Evolutionary conservation across 768 basidiomycete genomes (phyloP).

Genomic region (Leccinum subtestaceum): DNA sequence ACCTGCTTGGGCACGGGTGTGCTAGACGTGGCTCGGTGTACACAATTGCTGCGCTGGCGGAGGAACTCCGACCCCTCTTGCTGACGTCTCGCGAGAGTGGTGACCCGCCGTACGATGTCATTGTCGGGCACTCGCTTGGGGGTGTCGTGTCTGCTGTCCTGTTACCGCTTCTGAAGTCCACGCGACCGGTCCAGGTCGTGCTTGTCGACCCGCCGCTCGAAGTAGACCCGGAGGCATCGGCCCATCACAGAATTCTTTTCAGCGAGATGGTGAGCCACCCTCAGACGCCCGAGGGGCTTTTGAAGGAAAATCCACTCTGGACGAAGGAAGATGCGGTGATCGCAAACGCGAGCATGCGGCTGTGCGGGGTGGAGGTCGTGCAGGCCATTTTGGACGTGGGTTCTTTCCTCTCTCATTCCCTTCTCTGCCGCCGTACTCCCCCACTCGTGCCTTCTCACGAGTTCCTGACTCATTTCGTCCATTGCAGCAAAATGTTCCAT

Average conservation of each 20-base stretch:
- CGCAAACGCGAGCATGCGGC: background rate
- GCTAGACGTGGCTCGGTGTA: constrained; percentile 12
- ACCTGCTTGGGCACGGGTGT: constrained; percentile 22
- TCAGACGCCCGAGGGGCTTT: background rate
- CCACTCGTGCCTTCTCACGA: background rate
- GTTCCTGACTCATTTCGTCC: background rate
- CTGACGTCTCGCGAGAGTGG: background rate
- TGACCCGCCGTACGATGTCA: constrained; percentile 7
- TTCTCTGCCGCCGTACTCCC: background rate
- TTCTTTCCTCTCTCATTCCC: background rate
- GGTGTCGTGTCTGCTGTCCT: constrained; percentile 12
- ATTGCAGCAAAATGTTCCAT: constrained; percentile 21
- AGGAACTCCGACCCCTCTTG: constrained; percentile 12
- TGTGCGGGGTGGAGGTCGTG: constrained; percentile 11
- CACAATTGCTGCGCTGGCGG: constrained; percentile 11
- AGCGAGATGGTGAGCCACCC: background rate
- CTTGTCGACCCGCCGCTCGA: constrained; percentile 22
- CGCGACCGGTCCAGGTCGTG: constrained; percentile 9
- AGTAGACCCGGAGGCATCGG: background rate
- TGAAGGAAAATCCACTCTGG: background rate
- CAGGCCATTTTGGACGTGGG: constrained; percentile 15
- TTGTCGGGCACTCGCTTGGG: constrained; percentile 26
- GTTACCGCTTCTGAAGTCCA: constrained; percentile 12
- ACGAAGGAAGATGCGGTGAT: constrained; percentile 8
- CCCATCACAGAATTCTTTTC: background rate